These are phyloP conservation scores for Rhynchospora pubera DNA, from an alignment of 176 grass and related monocot genomes.

Conservation along the genomic window DNA sequence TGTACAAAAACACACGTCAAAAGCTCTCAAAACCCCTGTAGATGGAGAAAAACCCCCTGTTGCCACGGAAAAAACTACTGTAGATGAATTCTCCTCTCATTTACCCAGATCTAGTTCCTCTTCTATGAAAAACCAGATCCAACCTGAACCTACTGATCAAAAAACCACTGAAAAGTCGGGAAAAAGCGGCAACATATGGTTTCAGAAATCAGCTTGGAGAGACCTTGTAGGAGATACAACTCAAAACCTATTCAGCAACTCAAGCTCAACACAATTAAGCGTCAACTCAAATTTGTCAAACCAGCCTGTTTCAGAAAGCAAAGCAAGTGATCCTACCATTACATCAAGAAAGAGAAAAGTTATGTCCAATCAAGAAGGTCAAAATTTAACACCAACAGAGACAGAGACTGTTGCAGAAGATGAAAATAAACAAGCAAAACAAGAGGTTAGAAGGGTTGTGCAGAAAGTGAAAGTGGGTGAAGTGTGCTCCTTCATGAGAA, in stretches of 20 bases:
- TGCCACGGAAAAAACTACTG: background rate
- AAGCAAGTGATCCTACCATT: background rate
- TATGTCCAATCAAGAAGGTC: background rate
- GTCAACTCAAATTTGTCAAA: conserved; percentile 25
- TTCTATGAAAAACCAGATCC: conserved; percentile 30
- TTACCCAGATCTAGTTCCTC: conserved; percentile 26
- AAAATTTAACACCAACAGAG: background rate
- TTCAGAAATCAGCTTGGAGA: conserved; percentile 89
- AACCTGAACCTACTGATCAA: conserved; percentile 12
- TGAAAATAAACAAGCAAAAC: conserved; percentile 9
- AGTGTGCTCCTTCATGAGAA: conserved; percentile 94
- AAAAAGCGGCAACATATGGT: conserved; percentile 39
- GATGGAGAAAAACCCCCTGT: conserved; percentile 25
- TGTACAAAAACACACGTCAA: conserved; percentile 28
- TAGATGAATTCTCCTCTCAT: conserved; percentile 32
- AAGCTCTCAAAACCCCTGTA: conserved; percentile 16
- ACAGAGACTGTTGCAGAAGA: background rate
- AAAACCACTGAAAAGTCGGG: conserved; percentile 19
- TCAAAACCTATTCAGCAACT: conserved; percentile 51
- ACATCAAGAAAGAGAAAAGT: conserved; percentile 25
- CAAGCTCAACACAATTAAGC: conserved; percentile 32
- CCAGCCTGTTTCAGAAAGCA: conserved; percentile 8
- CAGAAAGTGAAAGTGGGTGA: conserved; percentile 69
- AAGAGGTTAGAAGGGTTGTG: conserved; percentile 32
- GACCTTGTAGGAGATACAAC: conserved; percentile 51